Evolutionary conservation across 768 basidiomycete genomes (phyloP).

Genomic region (Russula sp.): DNA sequence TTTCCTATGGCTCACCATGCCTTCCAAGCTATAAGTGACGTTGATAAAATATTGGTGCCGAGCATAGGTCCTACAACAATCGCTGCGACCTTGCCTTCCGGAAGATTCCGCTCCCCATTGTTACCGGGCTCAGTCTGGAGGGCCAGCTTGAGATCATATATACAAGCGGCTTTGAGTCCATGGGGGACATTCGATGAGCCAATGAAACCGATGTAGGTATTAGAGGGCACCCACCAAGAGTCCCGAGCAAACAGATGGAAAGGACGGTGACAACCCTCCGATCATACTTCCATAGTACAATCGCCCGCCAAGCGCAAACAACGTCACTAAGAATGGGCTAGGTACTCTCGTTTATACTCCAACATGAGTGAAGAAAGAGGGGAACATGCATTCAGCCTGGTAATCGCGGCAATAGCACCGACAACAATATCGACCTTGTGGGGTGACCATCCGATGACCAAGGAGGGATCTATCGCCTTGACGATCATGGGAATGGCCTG

Average conservation of each 20-base stretch:
- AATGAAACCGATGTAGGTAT: not conserved
- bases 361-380: not conserved
- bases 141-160: conserved; percentile 13
- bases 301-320: conserved; percentile 16
- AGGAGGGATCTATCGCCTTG: not conserved
- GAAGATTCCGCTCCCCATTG: not conserved
- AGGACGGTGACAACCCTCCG: conserved; percentile 10
- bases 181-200: not conserved
- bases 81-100: conserved; percentile 4
- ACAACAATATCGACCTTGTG: conserved; percentile 4
- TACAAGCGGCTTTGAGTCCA: not conserved
- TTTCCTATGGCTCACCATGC: conserved; percentile 4
- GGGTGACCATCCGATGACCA: conserved; percentile 2
- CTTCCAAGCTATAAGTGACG: conserved; percentile 15
- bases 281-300: conserved; percentile 11
- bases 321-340: conserved; percentile 17
- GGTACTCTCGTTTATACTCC: not conserved
- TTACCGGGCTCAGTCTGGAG: not conserved
- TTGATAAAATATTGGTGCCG: conserved; percentile 12
- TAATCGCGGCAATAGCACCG: not conserved
- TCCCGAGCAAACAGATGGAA: conserved; percentile 3
- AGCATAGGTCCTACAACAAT: conserved; percentile 14
- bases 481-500: conserved; percentile 9
- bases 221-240: not conserved
- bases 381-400: conserved; percentile 6